Conservation (phyloP, 495 filamentous ascomycete genomes). For the Neurospora tetraspora region DNA sequence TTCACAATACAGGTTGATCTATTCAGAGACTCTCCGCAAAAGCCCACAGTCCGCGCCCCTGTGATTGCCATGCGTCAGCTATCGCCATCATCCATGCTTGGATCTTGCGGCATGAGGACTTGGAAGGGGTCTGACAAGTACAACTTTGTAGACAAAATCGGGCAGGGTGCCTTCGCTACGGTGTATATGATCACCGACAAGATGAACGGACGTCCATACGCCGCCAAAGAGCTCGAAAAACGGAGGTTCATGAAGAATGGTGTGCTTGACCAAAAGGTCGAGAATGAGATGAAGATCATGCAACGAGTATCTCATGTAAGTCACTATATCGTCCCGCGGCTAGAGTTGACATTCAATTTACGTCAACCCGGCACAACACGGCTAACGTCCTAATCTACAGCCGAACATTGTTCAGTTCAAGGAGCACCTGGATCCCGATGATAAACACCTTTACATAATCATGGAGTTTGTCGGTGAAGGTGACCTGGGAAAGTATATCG, state of each 20-base stretch:
- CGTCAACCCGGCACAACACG: not conserved
- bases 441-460: constrained; percentile 76
- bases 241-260: constrained; percentile 81
- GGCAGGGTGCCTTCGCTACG: constrained; percentile 87
- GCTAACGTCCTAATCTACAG: constrained; percentile 33
- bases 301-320: constrained; percentile 70
- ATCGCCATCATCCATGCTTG: not conserved
- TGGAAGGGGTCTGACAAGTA: constrained; percentile 81
- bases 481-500: constrained; percentile 68
- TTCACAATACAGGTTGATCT: constrained; percentile 19
- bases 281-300: constrained; percentile 96
- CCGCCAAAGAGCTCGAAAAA: constrained; percentile 89
- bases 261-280: constrained; percentile 70
- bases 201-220: constrained; percentile 67
- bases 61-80: not conserved
- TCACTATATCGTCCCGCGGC: constrained; percentile 2
- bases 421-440: constrained; percentile 67
- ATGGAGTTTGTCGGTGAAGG: constrained; percentile 90
- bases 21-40: constrained; percentile 12
- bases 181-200: constrained; percentile 79
- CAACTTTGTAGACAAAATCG: constrained; percentile 69
- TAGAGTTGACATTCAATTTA: not conserved
- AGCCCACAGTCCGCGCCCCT: not conserved
- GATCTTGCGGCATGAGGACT: constrained; percentile 14
- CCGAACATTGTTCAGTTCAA: constrained; percentile 86